Percentiles rank a stretch among this genome's conserved stretches.
Conservation (phyloP, 2,329 filamentous ascomycete species). For the Diaporthe caulivora region DNA sequence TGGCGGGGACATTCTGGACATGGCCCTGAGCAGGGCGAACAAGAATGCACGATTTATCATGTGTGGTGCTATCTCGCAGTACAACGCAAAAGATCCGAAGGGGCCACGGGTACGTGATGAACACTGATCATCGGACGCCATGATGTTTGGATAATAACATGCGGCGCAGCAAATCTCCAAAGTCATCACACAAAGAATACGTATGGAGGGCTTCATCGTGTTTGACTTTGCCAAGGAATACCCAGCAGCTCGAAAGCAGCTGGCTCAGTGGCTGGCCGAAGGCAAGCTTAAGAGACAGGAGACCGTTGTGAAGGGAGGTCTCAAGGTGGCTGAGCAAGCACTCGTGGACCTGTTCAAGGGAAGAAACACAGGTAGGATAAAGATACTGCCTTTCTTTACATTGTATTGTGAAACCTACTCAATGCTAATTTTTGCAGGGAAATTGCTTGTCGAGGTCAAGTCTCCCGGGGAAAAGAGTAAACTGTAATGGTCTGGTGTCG, state of each 20-base stretch:
- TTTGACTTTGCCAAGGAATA: constrained; percentile 75
- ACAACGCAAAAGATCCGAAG: constrained; percentile 36
- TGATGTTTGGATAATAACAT: neutral
- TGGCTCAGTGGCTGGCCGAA: constrained; percentile 75
- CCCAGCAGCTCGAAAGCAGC: constrained; percentile 67
- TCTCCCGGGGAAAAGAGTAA: constrained; percentile 39
- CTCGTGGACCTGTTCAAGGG: constrained; percentile 76
- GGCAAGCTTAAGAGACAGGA: constrained; percentile 81
- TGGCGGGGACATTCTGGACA: constrained; percentile 77
- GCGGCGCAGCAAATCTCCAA: constrained; percentile 37
- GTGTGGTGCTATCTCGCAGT: constrained; percentile 63
- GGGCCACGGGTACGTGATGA: constrained; percentile 31
- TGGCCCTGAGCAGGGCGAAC: constrained; percentile 73
- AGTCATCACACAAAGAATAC: constrained; percentile 39
- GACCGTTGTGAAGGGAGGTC: constrained; percentile 76
- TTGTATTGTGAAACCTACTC: too few species aligned
- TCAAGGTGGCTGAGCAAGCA: constrained; percentile 72
- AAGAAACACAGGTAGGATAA: constrained; percentile 70
- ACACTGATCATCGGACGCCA: too few species aligned
- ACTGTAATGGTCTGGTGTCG: constrained; percentile 29
- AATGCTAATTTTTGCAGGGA: constrained; percentile 43
- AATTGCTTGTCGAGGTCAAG: constrained; percentile 70
- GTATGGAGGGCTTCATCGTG: constrained; percentile 79
- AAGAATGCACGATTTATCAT: constrained; percentile 75
- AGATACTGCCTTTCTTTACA: neutral